These are phyloP conservation scores for Malus sieversii DNA, from an alignment of 306 rosid species.

Conservation along the genomic window DNA sequence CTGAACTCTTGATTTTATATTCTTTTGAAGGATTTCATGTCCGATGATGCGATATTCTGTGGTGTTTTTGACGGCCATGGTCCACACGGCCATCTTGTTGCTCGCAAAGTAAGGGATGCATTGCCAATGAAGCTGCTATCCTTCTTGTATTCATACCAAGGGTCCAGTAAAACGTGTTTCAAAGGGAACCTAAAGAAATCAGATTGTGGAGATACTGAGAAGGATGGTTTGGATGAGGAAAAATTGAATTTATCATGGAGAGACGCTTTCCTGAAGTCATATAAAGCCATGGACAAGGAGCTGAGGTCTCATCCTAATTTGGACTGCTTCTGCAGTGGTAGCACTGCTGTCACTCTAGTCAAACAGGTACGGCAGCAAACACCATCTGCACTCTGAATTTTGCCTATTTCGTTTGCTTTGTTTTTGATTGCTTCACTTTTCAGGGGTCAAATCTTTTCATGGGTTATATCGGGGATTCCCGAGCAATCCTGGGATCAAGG, in stretches of 20 bases:
- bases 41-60: slow-evolving; percentile 76
- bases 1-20: not conserved
- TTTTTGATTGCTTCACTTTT: slow-evolving; percentile 23
- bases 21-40: slow-evolving; percentile 65
- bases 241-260: slow-evolving; percentile 55
- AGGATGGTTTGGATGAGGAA: slow-evolving; percentile 52
- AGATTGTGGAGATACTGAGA: slow-evolving; percentile 51
- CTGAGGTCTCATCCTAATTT: slow-evolving; percentile 81
- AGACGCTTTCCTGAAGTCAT: slow-evolving; percentile 83
- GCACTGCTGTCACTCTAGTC: slow-evolving; percentile 78
- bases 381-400: not conserved
- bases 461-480: slow-evolving; percentile 84
- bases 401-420: slow-evolving; percentile 4
- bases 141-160: slow-evolving; percentile 50
- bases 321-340: slow-evolving; percentile 96
- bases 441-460: slow-evolving; percentile 85
- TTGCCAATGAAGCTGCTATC: slow-evolving; percentile 73
- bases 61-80: slow-evolving; percentile 98
- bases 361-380: slow-evolving; percentile 59
- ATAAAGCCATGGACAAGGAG: slow-evolving; percentile 92
- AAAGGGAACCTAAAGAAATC: slow-evolving; percentile 36
- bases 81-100: slow-evolving; percentile 91
- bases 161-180: slow-evolving; percentile 44
- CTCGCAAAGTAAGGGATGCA: slow-evolving; percentile 80
- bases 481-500: slow-evolving; percentile 91